Evolutionary conservation across 2,329 filamentous ascomycete species (phyloP).

Genomic region (Pseudogymnoascus sp.): DNA sequence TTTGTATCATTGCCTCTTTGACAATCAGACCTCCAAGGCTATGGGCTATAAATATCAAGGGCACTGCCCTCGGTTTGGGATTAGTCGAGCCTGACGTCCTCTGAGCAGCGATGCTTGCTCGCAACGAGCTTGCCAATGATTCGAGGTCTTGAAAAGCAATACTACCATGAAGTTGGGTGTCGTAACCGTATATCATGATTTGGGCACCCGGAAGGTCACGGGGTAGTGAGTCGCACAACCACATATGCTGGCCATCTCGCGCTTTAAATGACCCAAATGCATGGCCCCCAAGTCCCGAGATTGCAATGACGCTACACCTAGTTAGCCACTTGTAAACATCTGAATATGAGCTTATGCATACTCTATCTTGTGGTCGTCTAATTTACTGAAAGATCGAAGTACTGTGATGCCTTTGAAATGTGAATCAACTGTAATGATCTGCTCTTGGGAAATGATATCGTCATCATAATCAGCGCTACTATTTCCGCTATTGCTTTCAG

Average conservation of each 20-base stretch:
- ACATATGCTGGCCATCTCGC: background rate
- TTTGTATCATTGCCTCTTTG: conserved; percentile 17
- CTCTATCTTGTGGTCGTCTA: background rate
- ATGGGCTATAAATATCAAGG: conserved; percentile 18
- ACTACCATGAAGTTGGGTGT: background rate
- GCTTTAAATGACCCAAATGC: background rate
- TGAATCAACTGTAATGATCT: background rate
- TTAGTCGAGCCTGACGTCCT: background rate
- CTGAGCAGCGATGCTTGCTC: background rate
- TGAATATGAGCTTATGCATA: background rate
- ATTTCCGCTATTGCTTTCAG: background rate
- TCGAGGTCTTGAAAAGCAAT: background rate
- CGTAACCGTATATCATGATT: conserved; percentile 2
- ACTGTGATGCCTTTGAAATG: conserved; percentile 1
- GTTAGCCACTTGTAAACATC: background rate
- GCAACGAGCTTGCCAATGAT: background rate
- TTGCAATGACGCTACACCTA: background rate
- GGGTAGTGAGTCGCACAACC: background rate
- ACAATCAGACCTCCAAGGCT: conserved; percentile 21
- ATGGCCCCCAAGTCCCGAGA: background rate
- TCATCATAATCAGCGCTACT: background rate
- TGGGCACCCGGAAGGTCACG: background rate
- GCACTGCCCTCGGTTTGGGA: background rate
- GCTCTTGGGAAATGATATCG: background rate
- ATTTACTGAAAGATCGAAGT: background rate